A percentile compares a stretch with the other conserved stretches of the same genome.
These are phyloP conservation scores for Phytophthora multivora DNA, from an alignment of 352 stramenopile species.

Conservation along the genomic window DNA sequence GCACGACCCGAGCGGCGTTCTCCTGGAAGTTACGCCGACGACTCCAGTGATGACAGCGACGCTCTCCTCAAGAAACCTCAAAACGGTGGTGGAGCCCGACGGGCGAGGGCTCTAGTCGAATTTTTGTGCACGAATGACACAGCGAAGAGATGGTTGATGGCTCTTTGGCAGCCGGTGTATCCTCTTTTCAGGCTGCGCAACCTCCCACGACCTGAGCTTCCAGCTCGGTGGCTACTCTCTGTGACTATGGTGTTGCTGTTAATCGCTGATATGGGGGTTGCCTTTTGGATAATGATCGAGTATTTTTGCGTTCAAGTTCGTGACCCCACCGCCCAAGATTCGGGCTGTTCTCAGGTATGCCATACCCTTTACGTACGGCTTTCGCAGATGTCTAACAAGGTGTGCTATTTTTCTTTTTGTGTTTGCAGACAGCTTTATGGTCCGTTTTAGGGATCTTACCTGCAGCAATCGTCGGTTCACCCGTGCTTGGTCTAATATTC, in stretches of 20 bases:
- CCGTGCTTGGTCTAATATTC: conserved; percentile 73
- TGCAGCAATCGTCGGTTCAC: conserved; percentile 58
- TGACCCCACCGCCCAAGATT: conserved; percentile 70
- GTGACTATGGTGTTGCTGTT: conserved; percentile 64
- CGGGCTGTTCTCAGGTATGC: conserved; percentile 82
- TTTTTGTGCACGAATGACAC: conserved; percentile 39
- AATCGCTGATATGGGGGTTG: conserved; percentile 63
- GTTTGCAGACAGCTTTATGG: conserved; percentile 55
- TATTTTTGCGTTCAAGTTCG: conserved; percentile 89
- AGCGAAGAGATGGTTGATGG: conserved; percentile 27
- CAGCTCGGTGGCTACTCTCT: conserved; percentile 47
- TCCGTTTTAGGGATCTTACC: conserved; percentile 70
- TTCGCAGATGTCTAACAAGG: conserved; percentile 17
- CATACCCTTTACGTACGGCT: too few species aligned
- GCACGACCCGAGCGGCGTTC: conserved; percentile 35
- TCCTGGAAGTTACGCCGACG: conserved; percentile 13
- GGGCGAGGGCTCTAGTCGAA: conserved; percentile 28
- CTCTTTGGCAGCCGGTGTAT: conserved; percentile 52
- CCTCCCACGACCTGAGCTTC: conserved; percentile 31
- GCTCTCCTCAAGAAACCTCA: conserved; percentile 28
- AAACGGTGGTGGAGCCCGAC: conserved; percentile 6
- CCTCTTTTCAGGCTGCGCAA: conserved; percentile 72
- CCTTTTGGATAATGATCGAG: conserved; percentile 83
- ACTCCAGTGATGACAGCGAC: conserved; percentile 34
- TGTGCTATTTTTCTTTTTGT: not conserved